Base-by-base conservation (phyloP, 1,284 basidiomycete genomes). In the Phylloporus sp. region DNA sequence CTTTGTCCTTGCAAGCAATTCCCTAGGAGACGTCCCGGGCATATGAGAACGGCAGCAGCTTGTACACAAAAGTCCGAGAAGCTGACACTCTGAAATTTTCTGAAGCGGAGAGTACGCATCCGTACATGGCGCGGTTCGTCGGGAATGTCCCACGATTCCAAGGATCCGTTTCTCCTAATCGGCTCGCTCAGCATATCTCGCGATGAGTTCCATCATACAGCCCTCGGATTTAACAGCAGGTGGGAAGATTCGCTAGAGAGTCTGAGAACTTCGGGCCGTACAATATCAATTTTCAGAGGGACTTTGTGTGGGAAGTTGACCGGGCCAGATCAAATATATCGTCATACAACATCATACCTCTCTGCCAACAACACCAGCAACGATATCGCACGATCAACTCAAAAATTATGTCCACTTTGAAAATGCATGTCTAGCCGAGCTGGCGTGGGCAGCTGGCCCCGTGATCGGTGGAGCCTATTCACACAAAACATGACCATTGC, bases 131-230 rank as follows among this genome's bases (percentile, higher is more conserved):
- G 49, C 52, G 60, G 32, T 49, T 19, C 39, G 20, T 43, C 27
- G 14, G 39, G 49, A 65, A 64, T 23, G 35, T 23, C 57, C 47
- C 41, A 23, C 39, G 27, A 57, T 63, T 52, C 55, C 63, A 56
- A 63, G 63, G 63, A 65, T 53, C 63, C 47, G 20, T 49, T 60
- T 47, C 52, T 29, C 47, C 49, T 27, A 17, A 56, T n/a, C 62
- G 27, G 52, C 41, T 25, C 53, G 41, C 27, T 39, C 39, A 43
- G 27, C n/a, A 25, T 41, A 23, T 14, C 41, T 32, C 35, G 27
- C 39, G 35, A 20, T 2, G 17, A 45, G 19, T 27, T n/a, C 35
- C 43, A 32, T 19, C 41, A 62, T 17, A 43, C 19, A 17, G 41
- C 41, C 60, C 61, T 62, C 61, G 49, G 61, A 53, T n/a, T 29